Percentiles rank a stretch among this genome's conserved stretches.
phyloP scores from a whole-genome alignment of 306 rosid genomes.

The Glycine latifolia region DNA sequence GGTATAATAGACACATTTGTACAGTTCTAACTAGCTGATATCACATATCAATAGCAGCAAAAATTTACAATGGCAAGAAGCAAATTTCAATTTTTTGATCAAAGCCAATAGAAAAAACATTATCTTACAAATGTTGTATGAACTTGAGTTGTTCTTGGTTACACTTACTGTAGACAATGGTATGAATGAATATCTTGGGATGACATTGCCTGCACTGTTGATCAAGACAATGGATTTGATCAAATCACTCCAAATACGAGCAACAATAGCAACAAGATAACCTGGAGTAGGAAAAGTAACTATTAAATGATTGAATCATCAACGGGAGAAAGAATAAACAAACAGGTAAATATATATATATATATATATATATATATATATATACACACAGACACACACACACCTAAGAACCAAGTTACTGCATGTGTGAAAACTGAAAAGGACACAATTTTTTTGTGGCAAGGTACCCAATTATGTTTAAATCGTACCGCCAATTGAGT shows the following conservation, averaged over 20 bases:
- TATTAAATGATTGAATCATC: slow-evolving; percentile 21
- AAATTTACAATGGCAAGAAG: slow-evolving; percentile 10
- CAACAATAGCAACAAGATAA: slow-evolving; percentile 51
- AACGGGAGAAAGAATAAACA: not conserved
- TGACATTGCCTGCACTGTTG: slow-evolving; percentile 78
- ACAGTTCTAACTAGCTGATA: not conserved
- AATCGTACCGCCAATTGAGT: slow-evolving; percentile 68
- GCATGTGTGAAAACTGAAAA: slow-evolving; percentile 33
- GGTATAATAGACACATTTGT: not conserved
- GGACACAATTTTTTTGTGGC: not conserved
- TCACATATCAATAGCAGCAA: not conserved
- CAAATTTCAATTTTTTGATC: slow-evolving; percentile 7
- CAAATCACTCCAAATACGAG: slow-evolving; percentile 73
- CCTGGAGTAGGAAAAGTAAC: slow-evolving; percentile 52
- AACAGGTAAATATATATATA: not conserved
- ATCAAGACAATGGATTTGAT: slow-evolving; percentile 74
- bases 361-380: too few species aligned
- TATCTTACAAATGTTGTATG: slow-evolving; percentile 1
- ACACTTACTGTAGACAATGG: slow-evolving; percentile 63
- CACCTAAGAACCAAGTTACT: not conserved
- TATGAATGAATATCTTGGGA: slow-evolving; percentile 61
- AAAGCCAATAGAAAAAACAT: not conserved
- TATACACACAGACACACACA: not conserved
- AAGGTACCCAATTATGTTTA: slow-evolving; percentile 30
- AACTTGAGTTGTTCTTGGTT: slow-evolving; percentile 36